phyloP scores from a whole-genome alignment of 1,284 basidiomycete species.

The Leccinum griseonigrum region DNA sequence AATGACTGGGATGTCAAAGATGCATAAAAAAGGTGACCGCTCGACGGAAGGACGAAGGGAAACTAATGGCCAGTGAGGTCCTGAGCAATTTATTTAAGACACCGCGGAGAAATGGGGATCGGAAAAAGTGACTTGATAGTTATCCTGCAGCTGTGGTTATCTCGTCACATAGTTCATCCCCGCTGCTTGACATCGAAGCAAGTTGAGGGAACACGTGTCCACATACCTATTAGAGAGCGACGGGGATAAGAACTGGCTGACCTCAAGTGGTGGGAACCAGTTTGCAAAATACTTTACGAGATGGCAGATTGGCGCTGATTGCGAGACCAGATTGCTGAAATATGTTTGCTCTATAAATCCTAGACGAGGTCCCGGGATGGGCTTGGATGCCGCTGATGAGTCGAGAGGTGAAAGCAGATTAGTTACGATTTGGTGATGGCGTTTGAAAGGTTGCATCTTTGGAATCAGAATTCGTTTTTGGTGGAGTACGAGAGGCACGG shows the following conservation, averaged over 20 bases:
- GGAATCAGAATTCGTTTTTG: slow-evolving; percentile 4
- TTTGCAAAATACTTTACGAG: slow-evolving; percentile 22
- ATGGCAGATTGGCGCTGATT: slow-evolving; percentile 16
- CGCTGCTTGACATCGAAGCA: slow-evolving; percentile 17
- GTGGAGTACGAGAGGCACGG: not conserved
- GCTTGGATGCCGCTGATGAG: not conserved
- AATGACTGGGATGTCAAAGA: slow-evolving; percentile 13
- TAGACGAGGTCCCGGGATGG: not conserved
- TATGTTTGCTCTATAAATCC: not conserved
- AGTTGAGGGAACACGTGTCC: slow-evolving; percentile 17
- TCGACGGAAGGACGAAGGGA: slow-evolving; percentile 4
- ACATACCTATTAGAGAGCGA: slow-evolving; percentile 19
- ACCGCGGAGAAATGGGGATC: slow-evolving; percentile 12
- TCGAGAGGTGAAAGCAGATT: slow-evolving; percentile 1
- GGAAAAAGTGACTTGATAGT: slow-evolving; percentile 13
- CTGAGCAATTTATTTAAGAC: slow-evolving; percentile 23
- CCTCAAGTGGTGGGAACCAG: slow-evolving; percentile 20
- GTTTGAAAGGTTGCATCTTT: not conserved
- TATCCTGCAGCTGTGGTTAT: slow-evolving; percentile 14
- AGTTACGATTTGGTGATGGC: not conserved
- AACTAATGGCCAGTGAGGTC: slow-evolving; percentile 4
- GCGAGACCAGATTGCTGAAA: slow-evolving; percentile 1
- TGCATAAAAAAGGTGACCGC: slow-evolving; percentile 18
- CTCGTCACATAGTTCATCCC: slow-evolving; percentile 17
- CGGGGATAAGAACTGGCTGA: slow-evolving; percentile 12